Percentiles rank a stretch among this genome's conserved stretches.
phyloP scores from a whole-genome alignment of 257 asterid genomes.

The Jaltomata sinuosa region DNA sequence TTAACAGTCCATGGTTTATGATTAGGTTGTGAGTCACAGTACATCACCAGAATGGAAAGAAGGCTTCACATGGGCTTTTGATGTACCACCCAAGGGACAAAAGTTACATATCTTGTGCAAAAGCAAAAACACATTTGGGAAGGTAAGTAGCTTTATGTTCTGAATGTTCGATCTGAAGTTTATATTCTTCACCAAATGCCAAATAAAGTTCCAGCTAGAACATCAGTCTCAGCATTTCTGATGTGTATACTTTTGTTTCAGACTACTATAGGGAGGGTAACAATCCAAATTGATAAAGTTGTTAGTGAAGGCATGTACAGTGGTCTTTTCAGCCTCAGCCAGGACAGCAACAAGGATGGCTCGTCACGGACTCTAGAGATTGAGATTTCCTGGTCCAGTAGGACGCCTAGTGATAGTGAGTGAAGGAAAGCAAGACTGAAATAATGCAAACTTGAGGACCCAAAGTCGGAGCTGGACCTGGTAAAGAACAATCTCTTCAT shows the following conservation, averaged over 20 bases:
- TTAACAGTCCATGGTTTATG: not conserved
- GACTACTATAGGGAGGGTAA: slow-evolving; percentile 63
- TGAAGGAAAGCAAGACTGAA: slow-evolving; percentile 4
- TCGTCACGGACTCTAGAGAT: slow-evolving; percentile 56
- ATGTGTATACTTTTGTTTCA: slow-evolving; percentile 22
- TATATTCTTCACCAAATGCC: not conserved
- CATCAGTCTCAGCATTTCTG: not conserved
- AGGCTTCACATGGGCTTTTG: slow-evolving; percentile 84
- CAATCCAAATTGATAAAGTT: slow-evolving; percentile 70
- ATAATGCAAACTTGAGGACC: not conserved
- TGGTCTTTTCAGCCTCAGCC: slow-evolving; percentile 53
- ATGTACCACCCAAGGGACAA: slow-evolving; percentile 90
- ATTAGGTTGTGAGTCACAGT: slow-evolving; percentile 58
- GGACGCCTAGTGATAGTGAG: slow-evolving; percentile 20
- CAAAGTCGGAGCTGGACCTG: not conserved
- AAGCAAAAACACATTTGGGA: slow-evolving; percentile 75
- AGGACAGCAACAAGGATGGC: slow-evolving; percentile 41
- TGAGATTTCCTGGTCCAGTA: slow-evolving; percentile 70
- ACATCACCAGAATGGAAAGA: slow-evolving; percentile 79
- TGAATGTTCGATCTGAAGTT: not conserved
- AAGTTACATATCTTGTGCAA: slow-evolving; percentile 60
- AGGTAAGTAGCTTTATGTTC: slow-evolving; percentile 40
- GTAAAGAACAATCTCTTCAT: not conserved
- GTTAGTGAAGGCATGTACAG: slow-evolving; percentile 67
- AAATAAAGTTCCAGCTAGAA: not conserved